Percentiles rank a stretch among this genome's conserved stretches.
phyloP scores from a whole-genome alignment of 2,329 filamentous ascomycete genomes.

The Fusarium vanettenii region DNA sequence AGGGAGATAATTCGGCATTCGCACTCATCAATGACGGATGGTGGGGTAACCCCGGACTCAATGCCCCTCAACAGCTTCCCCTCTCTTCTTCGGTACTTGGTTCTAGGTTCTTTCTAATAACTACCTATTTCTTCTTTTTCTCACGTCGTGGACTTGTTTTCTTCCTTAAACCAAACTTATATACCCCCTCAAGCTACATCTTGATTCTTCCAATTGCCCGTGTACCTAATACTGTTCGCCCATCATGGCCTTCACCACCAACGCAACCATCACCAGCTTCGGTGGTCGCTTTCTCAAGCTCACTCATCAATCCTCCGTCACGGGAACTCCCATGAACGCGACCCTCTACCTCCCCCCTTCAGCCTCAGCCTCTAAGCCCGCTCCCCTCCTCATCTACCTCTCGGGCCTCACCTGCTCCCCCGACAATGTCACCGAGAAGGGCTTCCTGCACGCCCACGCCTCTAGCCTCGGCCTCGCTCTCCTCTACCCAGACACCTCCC shows the following conservation, averaged over 20 bases:
- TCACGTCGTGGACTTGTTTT: neutral
- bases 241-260: conserved; percentile 87
- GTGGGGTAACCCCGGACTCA: conserved; percentile 33
- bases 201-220: neutral
- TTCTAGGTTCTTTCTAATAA: conserved; percentile 19
- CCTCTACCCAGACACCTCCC: conserved; percentile 94
- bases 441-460: conserved; percentile 91
- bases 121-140: conserved; percentile 5
- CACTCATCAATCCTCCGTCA: conserved; percentile 81
- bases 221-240: neutral
- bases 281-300: conserved; percentile 97
- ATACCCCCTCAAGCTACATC: neutral
- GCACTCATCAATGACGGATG: conserved; percentile 29
- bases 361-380: conserved; percentile 63
- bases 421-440: conserved; percentile 84
- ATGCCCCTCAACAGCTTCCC: conserved; percentile 28
- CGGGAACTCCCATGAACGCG: conserved; percentile 89
- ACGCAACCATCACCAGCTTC: conserved; percentile 89
- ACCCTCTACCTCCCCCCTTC: conserved; percentile 90
- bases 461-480: conserved; percentile 87
- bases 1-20: conserved; percentile 42
- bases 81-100: neutral
- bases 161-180: neutral
- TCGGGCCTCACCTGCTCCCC: conserved; percentile 95
- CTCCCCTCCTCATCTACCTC: conserved; percentile 91